Base-by-base conservation (phyloP, 148 eudicot species). In the Nepenthes gracilis region DNA sequence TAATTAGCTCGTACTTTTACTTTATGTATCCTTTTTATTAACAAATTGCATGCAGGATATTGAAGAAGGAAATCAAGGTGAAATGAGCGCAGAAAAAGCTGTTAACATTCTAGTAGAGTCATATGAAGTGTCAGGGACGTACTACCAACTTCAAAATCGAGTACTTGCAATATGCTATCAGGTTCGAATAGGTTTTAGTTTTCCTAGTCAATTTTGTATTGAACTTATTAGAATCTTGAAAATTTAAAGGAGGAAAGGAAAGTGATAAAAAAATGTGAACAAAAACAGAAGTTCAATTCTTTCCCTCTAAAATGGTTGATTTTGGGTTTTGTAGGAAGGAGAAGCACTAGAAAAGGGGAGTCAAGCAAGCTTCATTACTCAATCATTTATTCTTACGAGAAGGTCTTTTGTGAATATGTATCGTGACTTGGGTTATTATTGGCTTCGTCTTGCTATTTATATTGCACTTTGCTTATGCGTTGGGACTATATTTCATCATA, bases 391-490 rank as follows among this genome's bases (percentile, higher is more conserved):
- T 51, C 83, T 81, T 10, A 81, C 86, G 0, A 65, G 49, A 43
- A 79, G 86, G 40, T 83, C 87, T 0, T 83, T 77, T 47, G 78
- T 83, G 49, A 83, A 83, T 54, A 83, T 83, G 87, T 80, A 77
- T 55, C 83, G 84, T 0, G 87, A 83, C 49, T 58, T 80, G 1
- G 84, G 87, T 3, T 83, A 83, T 48, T 83, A 80, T 60, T 79
- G 84, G 87, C 80, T 83, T 23, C 23, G 23, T 23, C 0, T 23
- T 23, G 23, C 23, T 23, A 23, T 23, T 23, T 23, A 23, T 23
- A 23, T 23, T 23, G 23, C 23, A 23, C 23, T 23, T 23, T 23
- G 23, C 23, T 23, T 23, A 23, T 23, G 84, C 36, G 75, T 77
- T 0, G 87, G 87, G 32, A 80, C 84, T 38, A 74, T 79, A 23